Conservation (phyloP, 192 early-diverging fungal genomes). For the Paraglomus occultum region DNA sequence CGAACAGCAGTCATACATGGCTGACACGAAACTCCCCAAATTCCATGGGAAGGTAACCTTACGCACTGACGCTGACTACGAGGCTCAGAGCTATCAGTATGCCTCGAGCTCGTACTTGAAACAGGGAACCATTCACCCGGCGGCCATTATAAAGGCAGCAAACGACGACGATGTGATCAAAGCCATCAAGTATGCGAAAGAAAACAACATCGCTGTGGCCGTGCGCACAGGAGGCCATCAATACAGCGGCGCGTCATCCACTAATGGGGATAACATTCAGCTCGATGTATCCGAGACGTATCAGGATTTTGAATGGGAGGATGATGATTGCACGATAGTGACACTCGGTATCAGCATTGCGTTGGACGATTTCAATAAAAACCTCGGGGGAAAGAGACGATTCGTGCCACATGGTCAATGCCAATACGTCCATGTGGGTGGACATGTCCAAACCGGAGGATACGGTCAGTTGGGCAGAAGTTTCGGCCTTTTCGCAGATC, state of each 20-base stretch:
- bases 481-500: slow-evolving; percentile 39
- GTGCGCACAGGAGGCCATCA: slow-evolving; percentile 39
- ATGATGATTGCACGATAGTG: slow-evolving; percentile 28
- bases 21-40: too few species aligned
- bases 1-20: too few species aligned
- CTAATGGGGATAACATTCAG: slow-evolving; percentile 33
- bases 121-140: slow-evolving; percentile 16
- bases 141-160: slow-evolving; percentile 28
- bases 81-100: slow-evolving; percentile 25
- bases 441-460: slow-evolving; percentile 40
- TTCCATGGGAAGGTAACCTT: slow-evolving; percentile 20
- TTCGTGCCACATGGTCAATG: slow-evolving; percentile 36
- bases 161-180: slow-evolving; percentile 32
- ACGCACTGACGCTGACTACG: slow-evolving; percentile 9
- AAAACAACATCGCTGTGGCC: slow-evolving; percentile 27
- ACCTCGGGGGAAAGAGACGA: slow-evolving; percentile 24
- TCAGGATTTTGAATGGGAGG: slow-evolving; percentile 31
- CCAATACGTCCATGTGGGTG: slow-evolving; percentile 32
- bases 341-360: slow-evolving; percentile 33
- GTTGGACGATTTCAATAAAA: slow-evolving; percentile 31
- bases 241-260: slow-evolving; percentile 34
- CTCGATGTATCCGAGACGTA: slow-evolving; percentile 37
- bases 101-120: slow-evolving; percentile 28
- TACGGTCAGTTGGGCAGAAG: slow-evolving; percentile 35
- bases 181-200: slow-evolving; percentile 33